phyloP scores from a whole-genome alignment of 75 land plant genomes.

The Cunninghamia lanceolata region DNA sequence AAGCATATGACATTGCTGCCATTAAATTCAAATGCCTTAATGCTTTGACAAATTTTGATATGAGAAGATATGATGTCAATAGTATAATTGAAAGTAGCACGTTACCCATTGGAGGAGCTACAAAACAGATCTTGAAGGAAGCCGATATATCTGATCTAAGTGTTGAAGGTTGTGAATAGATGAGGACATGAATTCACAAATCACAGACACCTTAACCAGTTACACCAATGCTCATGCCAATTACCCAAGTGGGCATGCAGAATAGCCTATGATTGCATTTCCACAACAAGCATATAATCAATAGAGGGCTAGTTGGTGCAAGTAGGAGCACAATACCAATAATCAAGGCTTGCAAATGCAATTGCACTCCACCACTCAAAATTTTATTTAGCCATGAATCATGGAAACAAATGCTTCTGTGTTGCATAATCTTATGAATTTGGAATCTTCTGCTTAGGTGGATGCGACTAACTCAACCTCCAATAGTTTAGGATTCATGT shows the following conservation, averaged over 20 bases:
- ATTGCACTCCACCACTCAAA: too few relatives aligned
- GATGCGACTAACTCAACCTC: background rate
- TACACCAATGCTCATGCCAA: too few relatives aligned
- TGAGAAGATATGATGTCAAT: constrained; percentile 41
- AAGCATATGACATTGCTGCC: constrained; percentile 57
- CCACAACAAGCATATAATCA: background rate
- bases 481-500: background rate
- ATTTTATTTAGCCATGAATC: background rate
- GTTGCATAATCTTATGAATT: background rate
- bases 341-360: constrained; percentile 2
- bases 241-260: background rate
- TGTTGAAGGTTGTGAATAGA: constrained; percentile 1
- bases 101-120: constrained; percentile 21
- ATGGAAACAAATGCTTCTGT: constrained; percentile 5
- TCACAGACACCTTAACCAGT: too few relatives aligned
- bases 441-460: too few relatives aligned
- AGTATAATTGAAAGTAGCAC: constrained; percentile 31
- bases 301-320: background rate
- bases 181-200: constrained; percentile 2
- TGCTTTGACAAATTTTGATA: constrained; percentile 55
- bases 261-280: constrained; percentile 5
- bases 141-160: background rate
- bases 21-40: constrained; percentile 44
- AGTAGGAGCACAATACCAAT: background rate
- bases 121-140: background rate